phyloP scores from a whole-genome alignment of 1,284 basidiomycete genomes.

The Megacollybia platyphylla region DNA sequence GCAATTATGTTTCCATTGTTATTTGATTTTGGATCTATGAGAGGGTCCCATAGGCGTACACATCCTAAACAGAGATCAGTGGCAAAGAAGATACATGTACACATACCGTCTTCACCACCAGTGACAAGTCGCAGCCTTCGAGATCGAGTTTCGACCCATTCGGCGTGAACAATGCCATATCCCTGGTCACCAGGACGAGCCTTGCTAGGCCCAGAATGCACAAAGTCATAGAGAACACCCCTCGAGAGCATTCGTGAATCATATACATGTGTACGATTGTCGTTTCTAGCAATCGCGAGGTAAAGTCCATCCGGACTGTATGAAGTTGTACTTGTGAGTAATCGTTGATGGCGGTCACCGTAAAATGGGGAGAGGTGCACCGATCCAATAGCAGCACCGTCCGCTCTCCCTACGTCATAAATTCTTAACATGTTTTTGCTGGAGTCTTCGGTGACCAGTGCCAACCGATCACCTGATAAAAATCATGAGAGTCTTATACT shows the following conservation, averaged over 20 bases:
- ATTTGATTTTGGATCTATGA: constrained; percentile 19
- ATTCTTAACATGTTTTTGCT: constrained; percentile 28
- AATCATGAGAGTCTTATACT: constrained; percentile 1
- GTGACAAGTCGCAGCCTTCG: constrained; percentile 37
- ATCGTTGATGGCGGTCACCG: constrained; percentile 15
- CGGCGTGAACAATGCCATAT: constrained; percentile 41
- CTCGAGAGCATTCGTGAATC: constrained; percentile 40
- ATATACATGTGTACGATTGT: constrained; percentile 49
- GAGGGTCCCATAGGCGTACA: constrained; percentile 53
- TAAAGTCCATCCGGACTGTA: constrained; percentile 52
- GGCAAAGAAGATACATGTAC: constrained; percentile 4
- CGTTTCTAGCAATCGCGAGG: constrained; percentile 44
- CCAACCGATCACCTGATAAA: constrained; percentile 24
- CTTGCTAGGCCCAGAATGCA: constrained; percentile 25
- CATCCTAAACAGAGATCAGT: constrained; percentile 30
- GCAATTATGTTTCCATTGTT: constrained; percentile 37
- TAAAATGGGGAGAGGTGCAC: constrained; percentile 16
- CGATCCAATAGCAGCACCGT: constrained; percentile 14
- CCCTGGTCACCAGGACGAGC: constrained; percentile 16
- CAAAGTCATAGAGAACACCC: constrained; percentile 31
- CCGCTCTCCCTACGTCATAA: constrained; percentile 31
- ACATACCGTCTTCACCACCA: constrained; percentile 52
- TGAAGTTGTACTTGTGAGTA: constrained; percentile 32
- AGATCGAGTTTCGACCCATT: constrained; percentile 38
- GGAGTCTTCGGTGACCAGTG: constrained; percentile 29